A percentile compares a stretch with the other conserved stretches of the same genome.
Conservation (phyloP, 2,329 filamentous ascomycete species). For the Aspergillus oerlinghausenensis region DNA sequence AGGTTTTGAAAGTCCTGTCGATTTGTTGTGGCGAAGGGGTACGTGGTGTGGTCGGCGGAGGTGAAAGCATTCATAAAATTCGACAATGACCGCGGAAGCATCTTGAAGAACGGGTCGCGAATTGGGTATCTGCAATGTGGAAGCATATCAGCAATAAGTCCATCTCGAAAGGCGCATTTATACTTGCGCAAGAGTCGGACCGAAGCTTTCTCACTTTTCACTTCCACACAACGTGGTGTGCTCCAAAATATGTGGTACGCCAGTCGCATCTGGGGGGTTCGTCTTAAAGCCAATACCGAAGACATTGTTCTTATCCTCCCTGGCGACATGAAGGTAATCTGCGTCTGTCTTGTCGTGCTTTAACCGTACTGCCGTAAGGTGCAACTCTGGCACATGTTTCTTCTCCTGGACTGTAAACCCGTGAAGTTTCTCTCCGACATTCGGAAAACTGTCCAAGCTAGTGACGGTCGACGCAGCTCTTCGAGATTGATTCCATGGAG, state of each 20-base stretch:
- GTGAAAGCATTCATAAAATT: slow-evolving; percentile 99
- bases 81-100: slow-evolving; percentile 94
- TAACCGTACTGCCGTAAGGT: slow-evolving; percentile 84
- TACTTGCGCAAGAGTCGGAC: background rate
- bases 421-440: slow-evolving; percentile 78
- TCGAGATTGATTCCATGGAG: slow-evolving; percentile 13
- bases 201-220: slow-evolving; percentile 62
- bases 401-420: slow-evolving; percentile 86
- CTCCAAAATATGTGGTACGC: slow-evolving; percentile 93
- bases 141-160: slow-evolving; percentile 8
- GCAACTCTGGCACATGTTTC: slow-evolving; percentile 90
- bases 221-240: slow-evolving; percentile 96
- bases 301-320: slow-evolving; percentile 98
- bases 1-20: slow-evolving; percentile 92
- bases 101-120: slow-evolving; percentile 98
- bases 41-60: slow-evolving; percentile 91
- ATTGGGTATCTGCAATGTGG: slow-evolving; percentile 70
- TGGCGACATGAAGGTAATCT: slow-evolving; percentile 90
- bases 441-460: slow-evolving; percentile 69
- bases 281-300: slow-evolving; percentile 99
- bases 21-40: slow-evolving; percentile 97
- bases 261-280: slow-evolving; percentile 93
- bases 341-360: slow-evolving; percentile 93
- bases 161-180: background rate
- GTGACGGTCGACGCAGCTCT: slow-evolving; percentile 59